Conservation (phyloP, 73 alveolate species). For the Paramecium sexaurelia region DNA sequence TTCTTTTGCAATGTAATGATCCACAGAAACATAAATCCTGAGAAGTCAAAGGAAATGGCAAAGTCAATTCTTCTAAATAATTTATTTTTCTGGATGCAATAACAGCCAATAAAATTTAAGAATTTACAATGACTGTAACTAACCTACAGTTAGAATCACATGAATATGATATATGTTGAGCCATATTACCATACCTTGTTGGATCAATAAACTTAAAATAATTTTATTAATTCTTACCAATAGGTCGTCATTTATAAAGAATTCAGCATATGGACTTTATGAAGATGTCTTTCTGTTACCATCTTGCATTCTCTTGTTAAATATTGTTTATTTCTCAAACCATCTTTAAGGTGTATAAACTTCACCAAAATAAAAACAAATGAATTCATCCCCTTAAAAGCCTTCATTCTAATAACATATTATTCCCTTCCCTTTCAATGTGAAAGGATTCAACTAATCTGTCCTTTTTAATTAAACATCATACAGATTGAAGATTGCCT, state of each 20-base stretch:
- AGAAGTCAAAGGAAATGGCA: not conserved
- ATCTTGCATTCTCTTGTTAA: conserved; percentile 1
- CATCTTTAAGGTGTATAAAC: conserved; percentile 42
- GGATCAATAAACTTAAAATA: conserved; percentile 6
- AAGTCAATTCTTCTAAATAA: conserved; percentile 35
- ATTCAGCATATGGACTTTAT: not conserved
- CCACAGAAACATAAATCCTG: conserved; percentile 12
- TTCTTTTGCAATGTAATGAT: not conserved
- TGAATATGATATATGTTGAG: not conserved
- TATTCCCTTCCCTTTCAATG: conserved; percentile 19
- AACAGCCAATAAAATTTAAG: not conserved
- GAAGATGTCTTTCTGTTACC: not conserved
- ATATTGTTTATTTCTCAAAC: conserved; percentile 38
- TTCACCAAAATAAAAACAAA: conserved; percentile 21
- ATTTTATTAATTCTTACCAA: not conserved
- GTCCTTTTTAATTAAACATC: not conserved
- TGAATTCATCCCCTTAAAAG: not conserved
- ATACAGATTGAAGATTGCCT: not conserved
- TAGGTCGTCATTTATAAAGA: not conserved
- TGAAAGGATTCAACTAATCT: not conserved
- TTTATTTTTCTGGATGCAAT: not conserved
- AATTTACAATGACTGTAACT: not conserved
- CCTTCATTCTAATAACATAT: conserved; percentile 27
- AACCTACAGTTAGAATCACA: conserved; percentile 31
- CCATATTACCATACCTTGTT: conserved; percentile 5